Conservation (phyloP, 2,329 filamentous ascomycete genomes). For the Diaporthe sp. region DNA sequence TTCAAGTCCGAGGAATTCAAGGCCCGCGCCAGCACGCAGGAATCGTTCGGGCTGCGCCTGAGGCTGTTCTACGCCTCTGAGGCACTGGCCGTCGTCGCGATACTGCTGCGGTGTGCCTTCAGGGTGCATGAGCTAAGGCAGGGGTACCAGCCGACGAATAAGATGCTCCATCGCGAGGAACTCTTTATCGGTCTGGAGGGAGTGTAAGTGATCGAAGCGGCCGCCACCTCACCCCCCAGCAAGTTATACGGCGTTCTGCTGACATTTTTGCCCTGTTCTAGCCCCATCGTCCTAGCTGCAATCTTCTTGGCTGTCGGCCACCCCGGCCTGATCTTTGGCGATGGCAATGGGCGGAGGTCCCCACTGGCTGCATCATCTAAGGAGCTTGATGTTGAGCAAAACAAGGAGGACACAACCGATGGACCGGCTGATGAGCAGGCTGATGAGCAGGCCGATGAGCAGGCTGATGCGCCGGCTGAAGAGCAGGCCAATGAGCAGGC, state of each 20-base stretch:
- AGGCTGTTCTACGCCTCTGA: constrained; percentile 67
- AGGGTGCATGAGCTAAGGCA: constrained; percentile 75
- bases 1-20: constrained; percentile 42
- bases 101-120: constrained; percentile 74
- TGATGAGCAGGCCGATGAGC: not conserved
- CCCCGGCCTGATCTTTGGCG: constrained; percentile 35
- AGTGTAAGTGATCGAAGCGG: constrained; percentile 18
- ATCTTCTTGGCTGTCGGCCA: constrained; percentile 37
- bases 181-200: constrained; percentile 44
- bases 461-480: not conserved
- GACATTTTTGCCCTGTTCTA: not conserved
- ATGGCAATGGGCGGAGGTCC: not conserved
- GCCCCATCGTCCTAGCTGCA: constrained; percentile 32
- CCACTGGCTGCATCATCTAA: constrained; percentile 1
- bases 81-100: constrained; percentile 67
- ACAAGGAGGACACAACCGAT: not conserved
- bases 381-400: constrained; percentile 5
- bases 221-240: not conserved
- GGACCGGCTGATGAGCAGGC: not conserved
- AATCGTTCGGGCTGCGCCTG: constrained; percentile 50
- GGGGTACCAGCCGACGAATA: constrained; percentile 72
- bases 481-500: not conserved
- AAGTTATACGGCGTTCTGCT: not conserved
- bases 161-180: constrained; percentile 35
- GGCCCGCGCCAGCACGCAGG: not conserved